phyloP scores from a whole-genome alignment of 441 rosid species.

The Jatropha podagrica region DNA sequence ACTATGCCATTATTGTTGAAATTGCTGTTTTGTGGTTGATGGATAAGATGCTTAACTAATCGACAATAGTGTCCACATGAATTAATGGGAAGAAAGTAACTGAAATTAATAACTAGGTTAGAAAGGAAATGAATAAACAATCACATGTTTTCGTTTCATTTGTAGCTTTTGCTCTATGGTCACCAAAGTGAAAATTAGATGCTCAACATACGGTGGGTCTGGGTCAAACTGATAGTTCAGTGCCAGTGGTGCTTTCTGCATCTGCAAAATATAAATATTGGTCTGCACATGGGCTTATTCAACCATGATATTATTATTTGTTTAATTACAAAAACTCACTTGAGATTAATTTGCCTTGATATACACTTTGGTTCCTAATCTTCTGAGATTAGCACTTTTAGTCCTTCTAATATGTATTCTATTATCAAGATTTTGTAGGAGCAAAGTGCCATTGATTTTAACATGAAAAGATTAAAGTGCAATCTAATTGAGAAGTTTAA shows the following conservation, averaged over 20 bases:
- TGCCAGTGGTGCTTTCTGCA: neutral
- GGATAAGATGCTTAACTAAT: neutral
- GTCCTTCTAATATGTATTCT: too few species aligned
- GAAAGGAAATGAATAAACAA: neutral
- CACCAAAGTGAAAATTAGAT: neutral
- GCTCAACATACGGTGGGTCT: neutral
- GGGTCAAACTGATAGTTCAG: neutral
- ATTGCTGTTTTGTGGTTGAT: neutral
- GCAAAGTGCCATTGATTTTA: too few species aligned
- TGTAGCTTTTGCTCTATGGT: neutral
- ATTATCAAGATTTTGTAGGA: too few species aligned
- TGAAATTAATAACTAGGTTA: neutral
- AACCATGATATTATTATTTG: neutral
- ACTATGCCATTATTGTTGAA: neutral
- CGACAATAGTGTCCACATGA: neutral
- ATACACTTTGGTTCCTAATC: too few species aligned
- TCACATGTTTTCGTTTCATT: neutral
- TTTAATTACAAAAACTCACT: too few species aligned
- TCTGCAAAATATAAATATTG: neutral
- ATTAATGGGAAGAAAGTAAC: neutral
- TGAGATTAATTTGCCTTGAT: too few species aligned
- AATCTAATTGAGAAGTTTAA: too few species aligned
- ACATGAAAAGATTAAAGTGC: too few species aligned
- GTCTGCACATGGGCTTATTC: neutral
- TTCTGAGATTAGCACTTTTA: too few species aligned